Base-by-base conservation (phyloP, 2,329 filamentous ascomycete genomes). In the Cordyceps tenuipes region DNA sequence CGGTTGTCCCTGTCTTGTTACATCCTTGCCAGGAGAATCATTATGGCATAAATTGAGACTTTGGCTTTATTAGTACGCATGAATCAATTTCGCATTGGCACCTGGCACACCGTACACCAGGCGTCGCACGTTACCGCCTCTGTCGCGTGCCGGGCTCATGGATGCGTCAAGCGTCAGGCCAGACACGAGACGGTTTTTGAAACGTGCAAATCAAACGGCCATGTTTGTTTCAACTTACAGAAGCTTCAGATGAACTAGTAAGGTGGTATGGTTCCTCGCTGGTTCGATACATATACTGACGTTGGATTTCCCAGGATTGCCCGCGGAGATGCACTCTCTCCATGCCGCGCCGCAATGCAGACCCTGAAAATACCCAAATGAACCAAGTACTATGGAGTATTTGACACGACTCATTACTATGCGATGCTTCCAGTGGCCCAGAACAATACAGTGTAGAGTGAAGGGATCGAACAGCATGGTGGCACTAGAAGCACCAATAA, bases 141-240 rank as follows among this genome's bases (percentile, higher is more conserved):
- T 17, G 55, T 43, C 55, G 49, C n/a, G 34, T 57, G 55, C 43
- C 34, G 21, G 26, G 55, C 46, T 50, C 21, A 21, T 57, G 49
- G 10, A 57, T 57, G 46, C 55, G 26, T 19, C 36, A 21, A 49
- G 34, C 55, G 26, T 19, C 36, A 21, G 43, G 34, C 46, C 23
- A 31, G 55, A 50, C 55, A 43, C 49, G 55, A 57, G 55, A 57
- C 55, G 55, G 46, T 43, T n/a, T 43, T 56, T 50, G 9, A 57
- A 50, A 57, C 46, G 46, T 50, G 23, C 15, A 50, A n/a, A 39
- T n/a, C 9, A 17, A 49, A 21, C 19, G 26, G 29, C 8, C 8
- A n/a, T 57, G 34, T 57, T 57, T 57, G 46, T 57, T 57, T 57
- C 46, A 29, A 57, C 26, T 23, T 9, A 5, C 9, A 6, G 2